Evolutionary conservation across 345 rosid species (phyloP).

Genomic region (Euphorbia lathyris): DNA sequence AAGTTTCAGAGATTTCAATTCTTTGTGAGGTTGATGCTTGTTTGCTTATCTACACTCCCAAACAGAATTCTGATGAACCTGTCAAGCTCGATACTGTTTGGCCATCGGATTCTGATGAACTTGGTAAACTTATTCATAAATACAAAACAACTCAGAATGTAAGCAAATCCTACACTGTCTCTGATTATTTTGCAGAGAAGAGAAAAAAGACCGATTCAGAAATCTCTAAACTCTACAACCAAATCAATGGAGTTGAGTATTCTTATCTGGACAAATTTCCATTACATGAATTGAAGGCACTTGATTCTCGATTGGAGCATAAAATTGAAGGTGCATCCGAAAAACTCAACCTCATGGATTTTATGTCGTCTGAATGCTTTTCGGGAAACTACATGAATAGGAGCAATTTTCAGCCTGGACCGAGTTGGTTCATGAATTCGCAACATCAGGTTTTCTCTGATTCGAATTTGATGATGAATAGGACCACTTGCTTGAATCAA

Average conservation of each 20-base stretch:
- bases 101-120: conserved; percentile 13
- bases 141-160: conserved; percentile 3
- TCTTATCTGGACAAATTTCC: background rate
- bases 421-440: too few relatives aligned
- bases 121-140: background rate
- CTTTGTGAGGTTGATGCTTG: conserved; percentile 24
- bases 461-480: too few relatives aligned
- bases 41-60: conserved; percentile 8
- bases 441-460: too few relatives aligned
- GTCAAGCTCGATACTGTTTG: conserved; percentile 3
- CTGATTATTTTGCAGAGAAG: conserved; percentile 18
- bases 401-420: too few relatives aligned
- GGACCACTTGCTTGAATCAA: too few relatives aligned
- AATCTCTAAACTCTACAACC: conserved; percentile 1
- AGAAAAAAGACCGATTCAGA: conserved; percentile 7
- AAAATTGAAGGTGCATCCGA: background rate
- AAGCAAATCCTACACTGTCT: background rate
- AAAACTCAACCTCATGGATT: too few relatives aligned
- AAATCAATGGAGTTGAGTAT: background rate
- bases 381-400: too few relatives aligned
- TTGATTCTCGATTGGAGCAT: background rate
- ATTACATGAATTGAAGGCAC: background rate
- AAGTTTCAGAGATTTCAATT: conserved; percentile 20
- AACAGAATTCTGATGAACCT: background rate
- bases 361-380: too few relatives aligned